Base-by-base conservation (phyloP, 2,329 filamentous ascomycete species). In the Amauroascus niger region DNA sequence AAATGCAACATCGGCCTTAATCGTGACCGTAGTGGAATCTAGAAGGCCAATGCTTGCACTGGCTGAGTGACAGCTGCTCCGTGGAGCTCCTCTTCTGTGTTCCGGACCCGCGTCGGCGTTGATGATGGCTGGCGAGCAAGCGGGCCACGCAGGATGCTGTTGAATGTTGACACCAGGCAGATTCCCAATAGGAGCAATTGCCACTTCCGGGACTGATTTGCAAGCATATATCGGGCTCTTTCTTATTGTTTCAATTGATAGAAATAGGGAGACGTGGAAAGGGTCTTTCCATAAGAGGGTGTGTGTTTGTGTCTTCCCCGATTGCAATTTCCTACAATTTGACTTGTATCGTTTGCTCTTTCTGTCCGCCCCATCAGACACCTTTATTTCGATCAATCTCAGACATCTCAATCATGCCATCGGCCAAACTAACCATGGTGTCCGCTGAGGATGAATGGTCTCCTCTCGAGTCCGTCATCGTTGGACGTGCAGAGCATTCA, bases 391-490 rank as follows among this genome's bases (percentile, higher is more conserved):
- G 16, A 11, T 20, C 26, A 39, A n/a, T 5, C 3, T 5, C 26
- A 46, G 1, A 18, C 3, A 1, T 20, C 13, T 22, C 7, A 41
- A 43, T 39, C 37, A 50, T 52, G 50, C 50, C 50, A 6, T 45
- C 53, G 40, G 41, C 41, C 14, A 55, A 45, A 24, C 9, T 51
- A 20, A 44, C 16, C 28, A 24, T 49, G 39, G 48, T 54, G 0
- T 54, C 30, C 9, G 52, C 57, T n/a, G 61, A 63, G 3, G 55
- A 64, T 56, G 64, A 65, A 52, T 64, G 61, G 62, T 61, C 60
- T 4, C 64, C 61, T 26, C 57, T 65, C 32, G 53, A 52, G 37
- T 20, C 60, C 16, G 63, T 65, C 48, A 61, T 65, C 35, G 62
- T 65, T 45, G 63, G 63, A 6, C 59, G 64, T 14, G 64, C 63